These are phyloP conservation scores for Globisporangium okanoganense DNA, from an alignment of 352 stramenopile species.

Conservation along the genomic window DNA sequence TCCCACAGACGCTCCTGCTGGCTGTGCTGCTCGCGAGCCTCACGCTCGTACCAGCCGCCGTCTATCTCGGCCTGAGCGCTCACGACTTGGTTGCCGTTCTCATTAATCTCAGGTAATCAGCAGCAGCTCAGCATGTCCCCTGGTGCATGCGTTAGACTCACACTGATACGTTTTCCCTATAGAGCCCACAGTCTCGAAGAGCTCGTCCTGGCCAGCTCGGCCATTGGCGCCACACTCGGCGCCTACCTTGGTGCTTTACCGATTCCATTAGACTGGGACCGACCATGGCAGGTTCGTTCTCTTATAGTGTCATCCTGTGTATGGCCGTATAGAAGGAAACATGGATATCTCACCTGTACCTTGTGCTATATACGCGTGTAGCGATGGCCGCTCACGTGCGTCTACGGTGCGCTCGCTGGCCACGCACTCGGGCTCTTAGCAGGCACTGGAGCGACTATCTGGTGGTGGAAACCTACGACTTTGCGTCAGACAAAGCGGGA, in stretches of 20 bases:
- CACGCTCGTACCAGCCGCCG: slow-evolving; percentile 36
- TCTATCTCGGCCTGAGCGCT: slow-evolving; percentile 32
- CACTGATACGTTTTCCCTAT: background rate
- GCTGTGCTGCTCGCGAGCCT: slow-evolving; percentile 50
- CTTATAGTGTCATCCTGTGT: background rate
- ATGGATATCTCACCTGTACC: background rate
- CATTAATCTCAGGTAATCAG: slow-evolving; percentile 39
- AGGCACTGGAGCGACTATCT: background rate
- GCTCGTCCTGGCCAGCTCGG: slow-evolving; percentile 43
- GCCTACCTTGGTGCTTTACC: slow-evolving; percentile 71
- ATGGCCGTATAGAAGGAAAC: background rate
- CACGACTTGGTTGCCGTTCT: slow-evolving; percentile 51
- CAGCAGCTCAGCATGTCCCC: background rate
- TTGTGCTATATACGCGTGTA: slow-evolving; percentile 19
- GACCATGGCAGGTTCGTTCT: slow-evolving; percentile 77
- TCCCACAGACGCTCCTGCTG: slow-evolving; percentile 57
- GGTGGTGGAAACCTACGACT: background rate
- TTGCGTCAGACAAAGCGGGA: slow-evolving; percentile 3
- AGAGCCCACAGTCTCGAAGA: slow-evolving; percentile 44
- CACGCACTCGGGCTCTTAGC: slow-evolving; percentile 38
- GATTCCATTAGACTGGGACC: slow-evolving; percentile 86
- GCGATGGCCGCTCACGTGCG: slow-evolving; percentile 86
- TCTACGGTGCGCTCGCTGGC: slow-evolving; percentile 61
- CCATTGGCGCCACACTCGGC: slow-evolving; percentile 55
- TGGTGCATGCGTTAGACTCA: background rate